Evolutionary conservation across 177 flowering plant genomes (phyloP), one percentile per base, ranked within the genome.

Genomic region (Tripterygium wilfordii): DNA sequence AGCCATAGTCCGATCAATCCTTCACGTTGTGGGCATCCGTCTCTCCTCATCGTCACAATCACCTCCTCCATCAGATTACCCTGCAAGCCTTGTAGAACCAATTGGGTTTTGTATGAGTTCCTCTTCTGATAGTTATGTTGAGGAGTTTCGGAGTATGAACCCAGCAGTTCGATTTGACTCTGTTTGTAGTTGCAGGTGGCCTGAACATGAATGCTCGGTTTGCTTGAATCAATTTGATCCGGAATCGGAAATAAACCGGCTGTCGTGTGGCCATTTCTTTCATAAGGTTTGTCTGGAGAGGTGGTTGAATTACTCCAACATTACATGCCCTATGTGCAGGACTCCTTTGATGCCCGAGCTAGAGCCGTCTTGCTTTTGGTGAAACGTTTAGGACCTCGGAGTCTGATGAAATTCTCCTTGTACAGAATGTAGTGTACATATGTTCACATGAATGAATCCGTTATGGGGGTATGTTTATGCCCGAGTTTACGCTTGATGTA

Each of bases 311-410:
- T 73, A 71, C 38, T 81, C 76, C 78, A 70, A 79, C 56, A 54
- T 56, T 13, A 78, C 88, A 2, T 80, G 87, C 62, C 88, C 91
- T 13, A 73, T 78, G 8, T 80, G 91, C 51, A 63, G 91, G 70
- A 70, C 72, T 21, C 69, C 70, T 28, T 36, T 83, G 44, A 55
- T 80, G 58, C 67, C 68, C 8, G 68, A 61, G 45, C 75, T 70
- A 21, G 75, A 53, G 2, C 54, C 37, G 1, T 25, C 55, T 15
- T 57, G 58, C 48, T 33, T 61, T 32, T 62, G 71, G 67, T 62
- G 51, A 67, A 49, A 12, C 32, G 24, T 40, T 51, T 23, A 6
- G 5, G 16, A 37, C n/a, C n/a, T n/a, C 10, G 2, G 10, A 23
- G 39, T 36, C n/a, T n/a, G n/a, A n/a, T 18, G 19, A 22, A 25